A percentile compares a stretch with the other conserved stretches of the same genome.
phyloP scores from a whole-genome alignment of 495 filamentous ascomycete species.

The Aspergillus campestris region DNA sequence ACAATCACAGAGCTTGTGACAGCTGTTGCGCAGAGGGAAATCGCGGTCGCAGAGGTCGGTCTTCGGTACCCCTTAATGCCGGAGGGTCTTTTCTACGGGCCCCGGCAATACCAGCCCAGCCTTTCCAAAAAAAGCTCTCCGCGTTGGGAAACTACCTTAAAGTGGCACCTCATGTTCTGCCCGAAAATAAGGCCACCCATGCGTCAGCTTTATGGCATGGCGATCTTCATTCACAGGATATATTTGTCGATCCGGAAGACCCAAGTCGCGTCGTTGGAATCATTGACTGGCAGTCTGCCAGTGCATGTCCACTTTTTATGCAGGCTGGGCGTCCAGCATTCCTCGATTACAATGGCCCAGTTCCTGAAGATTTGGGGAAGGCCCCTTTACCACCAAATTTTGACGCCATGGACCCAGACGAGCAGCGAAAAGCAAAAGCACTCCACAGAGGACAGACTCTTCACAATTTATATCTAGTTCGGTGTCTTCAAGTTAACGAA shows the following conservation, averaged over 20 bases:
- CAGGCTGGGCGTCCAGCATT: constrained; percentile 16
- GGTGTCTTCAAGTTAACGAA: constrained; percentile 14
- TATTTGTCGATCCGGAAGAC: constrained; percentile 19
- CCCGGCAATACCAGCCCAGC: constrained; percentile 19
- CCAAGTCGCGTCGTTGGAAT: constrained; percentile 16
- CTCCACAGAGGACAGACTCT: constrained; percentile 16
- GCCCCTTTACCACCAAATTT: constrained; percentile 13
- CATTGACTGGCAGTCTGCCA: constrained; percentile 21
- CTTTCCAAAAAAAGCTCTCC: constrained; percentile 15
- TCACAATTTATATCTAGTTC: constrained; percentile 18
- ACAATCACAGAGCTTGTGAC: constrained; percentile 13
- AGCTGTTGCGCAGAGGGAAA: constrained; percentile 12
- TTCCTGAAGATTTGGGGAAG: constrained; percentile 13
- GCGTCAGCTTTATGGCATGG: constrained; percentile 18
- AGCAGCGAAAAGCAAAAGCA: constrained; percentile 16
- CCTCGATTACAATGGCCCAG: constrained; percentile 17
- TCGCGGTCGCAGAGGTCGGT: constrained; percentile 13
- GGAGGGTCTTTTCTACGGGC: constrained; percentile 17
- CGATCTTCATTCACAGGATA: constrained; percentile 18
- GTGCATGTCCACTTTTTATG: constrained; percentile 15
- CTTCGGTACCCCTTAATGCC: constrained; percentile 16
- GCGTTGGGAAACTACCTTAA: constrained; percentile 16
- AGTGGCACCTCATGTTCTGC: constrained; percentile 13
- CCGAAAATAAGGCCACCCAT: constrained; percentile 9
- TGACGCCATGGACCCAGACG: constrained; percentile 12